Conservation (phyloP, 495 filamentous ascomycete genomes). For the Podospora tetraspora region DNA sequence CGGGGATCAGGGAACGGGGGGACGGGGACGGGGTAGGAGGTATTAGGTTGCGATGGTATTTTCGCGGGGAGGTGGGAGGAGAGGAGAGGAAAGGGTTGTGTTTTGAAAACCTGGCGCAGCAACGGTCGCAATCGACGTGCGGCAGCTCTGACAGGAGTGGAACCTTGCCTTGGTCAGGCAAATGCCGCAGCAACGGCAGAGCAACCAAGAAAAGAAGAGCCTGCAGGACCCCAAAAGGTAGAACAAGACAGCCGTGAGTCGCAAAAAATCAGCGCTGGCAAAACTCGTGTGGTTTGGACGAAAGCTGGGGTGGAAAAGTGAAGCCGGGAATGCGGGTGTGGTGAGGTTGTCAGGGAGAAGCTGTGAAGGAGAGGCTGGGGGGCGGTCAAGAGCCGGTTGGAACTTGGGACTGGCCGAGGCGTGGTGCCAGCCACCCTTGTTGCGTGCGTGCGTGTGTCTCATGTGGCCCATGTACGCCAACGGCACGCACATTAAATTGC, state of each 20-base stretch:
- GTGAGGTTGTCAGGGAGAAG: constrained; percentile 12
- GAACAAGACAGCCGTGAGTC: background rate
- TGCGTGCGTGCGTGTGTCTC: constrained; percentile 3
- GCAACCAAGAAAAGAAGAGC: background rate
- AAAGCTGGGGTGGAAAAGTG: constrained; percentile 9
- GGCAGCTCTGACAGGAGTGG: background rate
- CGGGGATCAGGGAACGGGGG: background rate
- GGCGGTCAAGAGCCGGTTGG: constrained; percentile 18
- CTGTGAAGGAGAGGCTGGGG: constrained; percentile 15
- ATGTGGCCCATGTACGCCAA: constrained; percentile 8
- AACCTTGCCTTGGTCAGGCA: background rate
- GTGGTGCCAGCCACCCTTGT: constrained; percentile 19
- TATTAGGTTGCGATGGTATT: constrained; percentile 6
- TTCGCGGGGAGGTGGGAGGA: background rate
- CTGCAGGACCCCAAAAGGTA: background rate
- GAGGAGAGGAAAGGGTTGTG: background rate
- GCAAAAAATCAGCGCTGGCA: background rate
- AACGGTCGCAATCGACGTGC: background rate
- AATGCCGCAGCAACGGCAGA: background rate
- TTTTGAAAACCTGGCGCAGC: background rate
- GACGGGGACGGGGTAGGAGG: background rate
- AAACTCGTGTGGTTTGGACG: background rate
- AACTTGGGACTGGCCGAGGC: background rate
- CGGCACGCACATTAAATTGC: constrained; percentile 14
- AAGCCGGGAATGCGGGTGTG: background rate